Percentiles rank a stretch among this genome's conserved stretches.
phyloP scores from a whole-genome alignment of 805 yeast genomes.

The Cyberlindnera maclurae region DNA sequence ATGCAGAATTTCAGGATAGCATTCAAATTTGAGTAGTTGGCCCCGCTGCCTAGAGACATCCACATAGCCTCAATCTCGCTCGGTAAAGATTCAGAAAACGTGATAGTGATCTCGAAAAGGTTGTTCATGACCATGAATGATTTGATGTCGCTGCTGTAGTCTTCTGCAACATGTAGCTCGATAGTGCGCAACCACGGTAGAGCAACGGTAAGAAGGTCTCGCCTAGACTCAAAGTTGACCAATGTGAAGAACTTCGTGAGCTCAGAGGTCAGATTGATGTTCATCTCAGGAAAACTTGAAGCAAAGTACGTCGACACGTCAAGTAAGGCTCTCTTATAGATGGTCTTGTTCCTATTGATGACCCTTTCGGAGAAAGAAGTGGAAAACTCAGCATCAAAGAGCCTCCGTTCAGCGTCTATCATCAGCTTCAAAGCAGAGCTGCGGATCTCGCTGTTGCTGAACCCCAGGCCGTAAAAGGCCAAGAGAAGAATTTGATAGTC shows the following conservation, averaged over 20 bases:
- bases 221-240: constrained; percentile 50
- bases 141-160: constrained; percentile 32
- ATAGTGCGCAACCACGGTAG: constrained; percentile 92
- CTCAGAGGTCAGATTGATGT: constrained; percentile 60
- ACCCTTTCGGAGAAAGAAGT: constrained; percentile 62
- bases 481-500: constrained; percentile 67
- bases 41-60: constrained; percentile 85
- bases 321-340: constrained; percentile 80
- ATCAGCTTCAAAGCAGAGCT: constrained; percentile 67
- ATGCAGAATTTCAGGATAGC: constrained; percentile 67
- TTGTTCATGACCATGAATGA: constrained; percentile 70
- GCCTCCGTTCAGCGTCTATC: constrained; percentile 53
- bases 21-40: constrained; percentile 59
- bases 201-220: constrained; percentile 73
- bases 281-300: constrained; percentile 47
- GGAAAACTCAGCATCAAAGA: constrained; percentile 47
- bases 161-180: constrained; percentile 42
- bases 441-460: constrained; percentile 61
- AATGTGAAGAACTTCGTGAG: constrained; percentile 61
- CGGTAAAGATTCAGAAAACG: constrained; percentile 64
- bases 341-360: constrained; percentile 68
- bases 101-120: constrained; percentile 77
- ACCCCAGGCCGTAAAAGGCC: constrained; percentile 73
- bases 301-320: constrained; percentile 75
- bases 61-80: constrained; percentile 91